phyloP scores from a whole-genome alignment of 495 filamentous ascomycete species.

The Penicillium lagena region DNA sequence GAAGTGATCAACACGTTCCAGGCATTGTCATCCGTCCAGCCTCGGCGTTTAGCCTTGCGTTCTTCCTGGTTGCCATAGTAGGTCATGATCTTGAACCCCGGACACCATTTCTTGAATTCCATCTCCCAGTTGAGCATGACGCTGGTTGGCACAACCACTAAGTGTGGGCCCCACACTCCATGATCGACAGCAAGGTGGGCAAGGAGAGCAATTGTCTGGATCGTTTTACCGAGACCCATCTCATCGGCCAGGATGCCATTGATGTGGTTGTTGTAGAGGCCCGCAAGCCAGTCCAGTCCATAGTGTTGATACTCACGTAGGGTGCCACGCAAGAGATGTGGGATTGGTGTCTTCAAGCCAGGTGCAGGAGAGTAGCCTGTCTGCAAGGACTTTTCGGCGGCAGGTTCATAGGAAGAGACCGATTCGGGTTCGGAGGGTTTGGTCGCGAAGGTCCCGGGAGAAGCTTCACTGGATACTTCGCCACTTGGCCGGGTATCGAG shows the following conservation, averaged over 20 bases:
- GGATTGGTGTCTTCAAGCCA: conserved; percentile 65
- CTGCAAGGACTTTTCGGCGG: conserved; percentile 28
- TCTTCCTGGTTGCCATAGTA: conserved; percentile 95
- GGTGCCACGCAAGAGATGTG: conserved; percentile 83
- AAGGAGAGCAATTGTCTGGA: conserved; percentile 92
- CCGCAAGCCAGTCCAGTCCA: conserved; percentile 93
- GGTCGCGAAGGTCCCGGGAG: conserved; percentile 58
- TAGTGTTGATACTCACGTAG: conserved; percentile 95
- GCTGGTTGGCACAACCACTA: conserved; percentile 94
- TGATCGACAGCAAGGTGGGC: conserved; percentile 90
- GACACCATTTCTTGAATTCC: conserved; percentile 99
- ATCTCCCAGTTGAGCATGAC: conserved; percentile 99
- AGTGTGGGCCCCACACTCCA: conserved; percentile 90
- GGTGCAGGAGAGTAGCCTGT: conserved; percentile 25
- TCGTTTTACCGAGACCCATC: conserved; percentile 98
- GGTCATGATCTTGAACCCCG: conserved; percentile 95
- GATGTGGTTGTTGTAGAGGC: conserved; percentile 82
- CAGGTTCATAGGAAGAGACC: conserved; percentile 49
- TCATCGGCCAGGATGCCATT: conserved; percentile 99
- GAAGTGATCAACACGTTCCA: conserved; percentile 98
- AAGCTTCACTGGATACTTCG: conserved; percentile 37
- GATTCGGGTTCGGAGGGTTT: conserved; percentile 66
- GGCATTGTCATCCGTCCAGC: conserved; percentile 82
- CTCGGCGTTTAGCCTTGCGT: conserved; percentile 79
- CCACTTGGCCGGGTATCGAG: conserved; percentile 21